Evolutionary conservation across 1,284 basidiomycete species (phyloP).

Genomic region (Marasmius fiardii): DNA sequence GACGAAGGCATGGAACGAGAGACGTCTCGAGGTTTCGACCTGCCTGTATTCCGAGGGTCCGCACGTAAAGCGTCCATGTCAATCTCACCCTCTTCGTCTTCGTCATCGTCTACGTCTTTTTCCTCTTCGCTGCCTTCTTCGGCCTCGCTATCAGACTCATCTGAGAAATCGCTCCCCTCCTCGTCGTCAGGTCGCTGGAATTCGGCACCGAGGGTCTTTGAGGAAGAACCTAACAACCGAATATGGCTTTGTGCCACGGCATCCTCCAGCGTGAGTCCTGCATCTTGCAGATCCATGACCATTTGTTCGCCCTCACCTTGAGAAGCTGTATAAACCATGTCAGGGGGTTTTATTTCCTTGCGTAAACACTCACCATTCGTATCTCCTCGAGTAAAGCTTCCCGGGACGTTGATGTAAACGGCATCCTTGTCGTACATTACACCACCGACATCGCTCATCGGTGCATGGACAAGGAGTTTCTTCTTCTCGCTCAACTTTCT

Average conservation of each 20-base stretch:
- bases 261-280: constrained; percentile 79
- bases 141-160: constrained; percentile 30
- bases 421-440: constrained; percentile 99
- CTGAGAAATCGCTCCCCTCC: constrained; percentile 33
- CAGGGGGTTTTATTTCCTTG: not conserved
- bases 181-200: constrained; percentile 16
- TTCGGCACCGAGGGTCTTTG: constrained; percentile 47
- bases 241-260: constrained; percentile 81
- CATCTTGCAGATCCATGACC: constrained; percentile 96
- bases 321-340: constrained; percentile 39
- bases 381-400: constrained; percentile 81
- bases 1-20: constrained; percentile 37
- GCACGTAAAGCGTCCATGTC: constrained; percentile 22
- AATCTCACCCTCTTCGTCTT: constrained; percentile 20
- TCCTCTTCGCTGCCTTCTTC: constrained; percentile 28
- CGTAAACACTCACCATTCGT: constrained; percentile 40
- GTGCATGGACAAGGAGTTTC: constrained; percentile 90
- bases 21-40: constrained; percentile 43
- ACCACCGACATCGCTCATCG: constrained; percentile 98
- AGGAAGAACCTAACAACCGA: constrained; percentile 82
- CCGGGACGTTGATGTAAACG: constrained; percentile 97
- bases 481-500: constrained; percentile 94
- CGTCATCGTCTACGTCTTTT: constrained; percentile 24
- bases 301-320: constrained; percentile 95
- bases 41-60: constrained; percentile 41